Conservation (phyloP, 805 yeast genomes). For the Wickerhamiella vanderwaltii region DNA sequence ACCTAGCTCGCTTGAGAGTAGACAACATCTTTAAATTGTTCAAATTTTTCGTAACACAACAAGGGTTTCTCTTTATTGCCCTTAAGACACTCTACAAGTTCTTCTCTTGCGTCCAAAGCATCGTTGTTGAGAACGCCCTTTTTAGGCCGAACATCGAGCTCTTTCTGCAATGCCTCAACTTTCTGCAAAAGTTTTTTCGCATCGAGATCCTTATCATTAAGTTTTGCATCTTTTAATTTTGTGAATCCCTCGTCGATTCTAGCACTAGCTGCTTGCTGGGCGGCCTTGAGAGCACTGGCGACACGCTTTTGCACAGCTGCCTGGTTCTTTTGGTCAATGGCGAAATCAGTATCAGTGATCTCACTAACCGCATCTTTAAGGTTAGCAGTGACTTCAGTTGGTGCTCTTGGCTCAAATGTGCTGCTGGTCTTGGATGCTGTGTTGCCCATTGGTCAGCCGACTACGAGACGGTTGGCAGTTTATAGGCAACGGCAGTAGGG, state of each 20-base stretch:
- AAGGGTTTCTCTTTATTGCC: conserved; percentile 25
- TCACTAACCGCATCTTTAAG: conserved; percentile 26
- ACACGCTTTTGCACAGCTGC: conserved; percentile 3
- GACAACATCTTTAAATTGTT: conserved; percentile 20
- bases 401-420: conserved; percentile 26
- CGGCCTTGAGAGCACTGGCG: conserved; percentile 9
- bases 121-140: conserved; percentile 24
- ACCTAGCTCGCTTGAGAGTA: too few relatives aligned
- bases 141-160: conserved; percentile 25
- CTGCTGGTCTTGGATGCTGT: conserved; percentile 19
- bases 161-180: conserved; percentile 24
- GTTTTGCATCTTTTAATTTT: conserved; percentile 1
- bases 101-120: conserved; percentile 22
- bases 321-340: conserved; percentile 10
- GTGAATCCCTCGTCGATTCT: conserved; percentile 5
- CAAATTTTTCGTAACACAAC: conserved; percentile 26
- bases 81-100: conserved; percentile 24
- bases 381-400: conserved; percentile 25
- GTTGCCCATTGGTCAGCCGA: conserved; percentile 24
- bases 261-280: conserved; percentile 7
- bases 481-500: too few relatives aligned
- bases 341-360: conserved; percentile 17
- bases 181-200: conserved; percentile 5
- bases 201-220: conserved; percentile 1
- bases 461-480: background rate